Evolutionary conservation across 495 filamentous ascomycete species (phyloP), one percentile per base, ranked within the genome.

Genomic region (Neurospora sp.): DNA sequence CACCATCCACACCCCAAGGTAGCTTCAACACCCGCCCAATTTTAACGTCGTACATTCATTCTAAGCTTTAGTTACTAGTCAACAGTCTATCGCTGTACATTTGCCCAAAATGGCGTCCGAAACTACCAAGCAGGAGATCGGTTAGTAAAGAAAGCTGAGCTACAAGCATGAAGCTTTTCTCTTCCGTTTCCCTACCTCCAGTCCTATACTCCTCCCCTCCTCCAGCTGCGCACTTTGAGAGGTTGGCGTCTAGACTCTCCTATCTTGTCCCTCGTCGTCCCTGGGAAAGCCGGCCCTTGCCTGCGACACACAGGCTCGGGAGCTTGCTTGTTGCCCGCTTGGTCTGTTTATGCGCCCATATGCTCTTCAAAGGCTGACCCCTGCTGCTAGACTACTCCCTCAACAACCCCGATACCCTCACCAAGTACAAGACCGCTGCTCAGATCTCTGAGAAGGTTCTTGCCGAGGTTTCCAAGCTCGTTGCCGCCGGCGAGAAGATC

Each of bases 351-450:
- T 72, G 70, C 70, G 20, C 42, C 20, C 23, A 40, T 38, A 12
- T 40, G 20, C 20, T 77, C 23, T 31, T 23, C 37, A 40, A 48
- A 31, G 23, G 72, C 74, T 76, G 72, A 76, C 71, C 16, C 72
- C 72, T 38, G 39, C 44, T 38, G 18, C 44, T 75, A 98, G 96
- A 98, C 82, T 97, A 98, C 87, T 89, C 93, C 74, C 88, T 98
- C 80, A 92, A 92, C 84, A 99, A 98, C 87, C 94, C 96, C 70
- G 95, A 98, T 78, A 97, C 94, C 76, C 88, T 99, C 76, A 97
- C 96, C 82, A 99, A 98, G 87, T 99, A 99, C 87, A 98, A 97
- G 88, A 93, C 91, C 75, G 96, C 96, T 46, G 96, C 93, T 70
- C 87, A 89, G 77, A 98, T 99, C 84, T 96, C 96, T 44, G 93